These are phyloP conservation scores for Cenchrus americanus DNA, from an alignment of 176 grass and related monocot species.

Conservation along the genomic window DNA sequence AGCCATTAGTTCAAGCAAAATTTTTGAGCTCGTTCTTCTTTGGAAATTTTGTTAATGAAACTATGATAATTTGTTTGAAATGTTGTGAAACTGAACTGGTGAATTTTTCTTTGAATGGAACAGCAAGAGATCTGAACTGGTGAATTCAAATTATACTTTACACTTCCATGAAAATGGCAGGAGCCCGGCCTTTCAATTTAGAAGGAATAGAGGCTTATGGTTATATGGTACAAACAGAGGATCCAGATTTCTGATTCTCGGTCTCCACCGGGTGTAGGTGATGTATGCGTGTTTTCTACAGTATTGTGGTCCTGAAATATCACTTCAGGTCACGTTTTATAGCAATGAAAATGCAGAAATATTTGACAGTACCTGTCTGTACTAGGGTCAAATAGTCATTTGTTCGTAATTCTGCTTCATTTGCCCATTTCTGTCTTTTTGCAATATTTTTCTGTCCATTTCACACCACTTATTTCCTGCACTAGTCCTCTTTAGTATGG, in stretches of 20 bases:
- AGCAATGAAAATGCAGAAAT: background rate
- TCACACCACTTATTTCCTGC: background rate
- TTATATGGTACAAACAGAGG: background rate
- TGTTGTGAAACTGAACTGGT: conserved; percentile 1
- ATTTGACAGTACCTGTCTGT: background rate
- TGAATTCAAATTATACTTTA: background rate
- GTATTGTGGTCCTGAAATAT: background rate
- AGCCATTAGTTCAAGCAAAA: conserved; percentile 8
- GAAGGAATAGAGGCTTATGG: background rate
- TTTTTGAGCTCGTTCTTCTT: background rate
- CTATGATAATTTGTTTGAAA: background rate
- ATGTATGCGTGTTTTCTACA: background rate
- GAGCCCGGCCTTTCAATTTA: background rate
- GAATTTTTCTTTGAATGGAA: background rate
- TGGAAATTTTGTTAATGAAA: conserved; percentile 4
- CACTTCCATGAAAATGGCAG: background rate
- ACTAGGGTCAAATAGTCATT: background rate
- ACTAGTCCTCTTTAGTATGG: background rate
- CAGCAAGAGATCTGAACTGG: too few species aligned
- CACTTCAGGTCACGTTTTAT: background rate
- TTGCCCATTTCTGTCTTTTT: background rate
- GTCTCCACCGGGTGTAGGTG: background rate
- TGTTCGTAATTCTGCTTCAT: background rate
- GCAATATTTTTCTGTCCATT: background rate
- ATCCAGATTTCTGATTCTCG: background rate